A percentile compares a stretch with the other conserved stretches of the same genome.
Conservation (phyloP, 1,284 basidiomycete species). For the Rhodotorula sp. region DNA sequence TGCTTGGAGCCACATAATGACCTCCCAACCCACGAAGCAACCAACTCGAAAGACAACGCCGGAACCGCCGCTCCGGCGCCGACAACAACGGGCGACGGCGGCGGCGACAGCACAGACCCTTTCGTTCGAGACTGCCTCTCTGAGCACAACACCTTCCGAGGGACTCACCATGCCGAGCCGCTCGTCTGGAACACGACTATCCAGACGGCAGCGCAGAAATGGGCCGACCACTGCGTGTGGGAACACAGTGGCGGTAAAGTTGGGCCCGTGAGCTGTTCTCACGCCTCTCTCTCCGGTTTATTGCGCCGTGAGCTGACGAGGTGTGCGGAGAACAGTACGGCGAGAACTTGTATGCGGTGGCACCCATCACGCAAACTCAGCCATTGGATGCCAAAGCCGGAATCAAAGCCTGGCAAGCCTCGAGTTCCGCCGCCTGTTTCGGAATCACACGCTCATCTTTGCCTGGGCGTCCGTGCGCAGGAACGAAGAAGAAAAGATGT, state of each 20-base stretch:
- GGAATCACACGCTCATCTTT: no score
- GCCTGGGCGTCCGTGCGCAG: no score
- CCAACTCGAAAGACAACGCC: neutral
- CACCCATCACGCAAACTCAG: neutral
- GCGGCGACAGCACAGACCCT: neutral
- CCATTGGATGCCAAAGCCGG: conserved; percentile 1
- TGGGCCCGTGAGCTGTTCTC: neutral
- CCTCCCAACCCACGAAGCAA: no score
- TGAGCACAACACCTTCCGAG: conserved; percentile 31
- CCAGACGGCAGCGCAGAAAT: conserved; percentile 12
- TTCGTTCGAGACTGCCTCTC: conserved; percentile 7
- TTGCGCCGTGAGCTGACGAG: no score
- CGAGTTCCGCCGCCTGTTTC: no score
- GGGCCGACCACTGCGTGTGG: conserved; percentile 30
- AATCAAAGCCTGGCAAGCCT: conserved; percentile 11
- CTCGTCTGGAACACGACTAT: conserved; percentile 31
- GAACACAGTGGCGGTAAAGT: conserved; percentile 12
- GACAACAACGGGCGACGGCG: neutral
- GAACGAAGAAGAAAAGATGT: conserved; percentile 24
- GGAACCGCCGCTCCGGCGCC: neutral
- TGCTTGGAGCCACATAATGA: no score
- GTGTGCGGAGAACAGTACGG: no score
- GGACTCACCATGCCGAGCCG: conserved; percentile 17
- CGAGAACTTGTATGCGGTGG: conserved; percentile 19
- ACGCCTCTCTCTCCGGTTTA: no score